Conservation (phyloP, 441 rosid genomes). For the Brassica balearica region DNA sequence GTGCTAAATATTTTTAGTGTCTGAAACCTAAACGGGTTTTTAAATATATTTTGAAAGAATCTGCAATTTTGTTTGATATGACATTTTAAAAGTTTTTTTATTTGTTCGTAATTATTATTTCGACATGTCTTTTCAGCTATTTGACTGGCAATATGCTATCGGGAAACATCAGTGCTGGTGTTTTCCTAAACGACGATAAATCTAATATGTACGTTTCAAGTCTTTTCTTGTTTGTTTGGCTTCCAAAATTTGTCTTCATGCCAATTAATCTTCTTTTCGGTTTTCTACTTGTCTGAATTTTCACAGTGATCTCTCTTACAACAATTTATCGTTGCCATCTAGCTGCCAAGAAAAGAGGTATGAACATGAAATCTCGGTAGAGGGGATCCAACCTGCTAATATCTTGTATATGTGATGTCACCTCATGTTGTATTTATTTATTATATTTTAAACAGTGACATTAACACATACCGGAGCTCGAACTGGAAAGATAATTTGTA, state of each 20-base stretch:
- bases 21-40: not conserved
- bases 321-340: slow-evolving; percentile 58
- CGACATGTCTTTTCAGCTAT: slow-evolving; percentile 50
- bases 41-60: not conserved
- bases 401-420: slow-evolving; percentile 7
- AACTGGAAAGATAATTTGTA: slow-evolving; percentile 48
- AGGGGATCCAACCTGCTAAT: not conserved
- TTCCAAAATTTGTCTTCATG: not conserved
- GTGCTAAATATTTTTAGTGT: not conserved
- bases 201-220: slow-evolving; percentile 34
- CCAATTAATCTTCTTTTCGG: not conserved
- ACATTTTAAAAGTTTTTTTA: not conserved
- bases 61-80: not conserved
- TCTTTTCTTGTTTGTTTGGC: not conserved
- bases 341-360: slow-evolving; percentile 55
- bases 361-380: not conserved
- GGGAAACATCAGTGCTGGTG: slow-evolving; percentile 57
- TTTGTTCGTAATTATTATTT: not conserved
- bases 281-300: not conserved
- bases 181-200: not conserved
- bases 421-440: not conserved
- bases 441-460: not conserved
- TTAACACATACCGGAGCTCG: slow-evolving; percentile 45
- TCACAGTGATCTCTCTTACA: slow-evolving; percentile 80
- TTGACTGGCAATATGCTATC: slow-evolving; percentile 62